These are phyloP conservation scores for Bryum argenteum DNA, from an alignment of 225 moss, liverwort and hornwort genomes.

Conservation along the genomic window DNA sequence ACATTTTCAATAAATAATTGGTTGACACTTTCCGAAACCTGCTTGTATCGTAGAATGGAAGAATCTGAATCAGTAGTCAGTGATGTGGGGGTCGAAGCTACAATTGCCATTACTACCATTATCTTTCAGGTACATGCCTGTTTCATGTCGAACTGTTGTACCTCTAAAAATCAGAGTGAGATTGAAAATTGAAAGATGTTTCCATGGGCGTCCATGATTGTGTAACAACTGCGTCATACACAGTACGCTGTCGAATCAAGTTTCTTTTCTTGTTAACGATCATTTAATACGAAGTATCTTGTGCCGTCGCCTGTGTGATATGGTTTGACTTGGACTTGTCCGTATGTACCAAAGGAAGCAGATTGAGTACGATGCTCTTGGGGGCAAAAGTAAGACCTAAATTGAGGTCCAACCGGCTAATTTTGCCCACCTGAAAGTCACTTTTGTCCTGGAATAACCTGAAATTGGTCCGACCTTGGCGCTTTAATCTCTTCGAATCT, in stretches of 20 bases:
- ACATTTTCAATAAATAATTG: slow-evolving; percentile 36
- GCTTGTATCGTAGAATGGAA: too few species aligned
- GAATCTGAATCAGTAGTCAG: too few species aligned
- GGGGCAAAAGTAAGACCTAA: not conserved
- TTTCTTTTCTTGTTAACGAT: slow-evolving; percentile 9
- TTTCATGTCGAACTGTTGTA: too few species aligned
- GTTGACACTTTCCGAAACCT: not conserved
- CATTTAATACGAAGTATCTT: slow-evolving; percentile 24
- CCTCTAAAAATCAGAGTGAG: too few species aligned
- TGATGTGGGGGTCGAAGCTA: too few species aligned
- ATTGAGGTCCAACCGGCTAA: not conserved
- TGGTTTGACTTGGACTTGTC: slow-evolving; percentile 38
- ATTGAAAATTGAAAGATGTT: too few species aligned
- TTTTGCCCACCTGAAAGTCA: not conserved
- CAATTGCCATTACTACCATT: too few species aligned
- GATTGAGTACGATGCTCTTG: slow-evolving; percentile 2
- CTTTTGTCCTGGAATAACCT: not conserved
- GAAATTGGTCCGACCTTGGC: not conserved
- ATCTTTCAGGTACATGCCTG: too few species aligned
- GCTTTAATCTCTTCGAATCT: not conserved
- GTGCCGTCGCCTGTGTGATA: slow-evolving; percentile 29
- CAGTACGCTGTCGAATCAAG: not conserved
- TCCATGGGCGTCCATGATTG: too few species aligned
- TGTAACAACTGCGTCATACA: not conserved
- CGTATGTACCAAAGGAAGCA: not conserved